Conservation (phyloP, 805 yeast genomes). For the Yarrowia porcina region DNA sequence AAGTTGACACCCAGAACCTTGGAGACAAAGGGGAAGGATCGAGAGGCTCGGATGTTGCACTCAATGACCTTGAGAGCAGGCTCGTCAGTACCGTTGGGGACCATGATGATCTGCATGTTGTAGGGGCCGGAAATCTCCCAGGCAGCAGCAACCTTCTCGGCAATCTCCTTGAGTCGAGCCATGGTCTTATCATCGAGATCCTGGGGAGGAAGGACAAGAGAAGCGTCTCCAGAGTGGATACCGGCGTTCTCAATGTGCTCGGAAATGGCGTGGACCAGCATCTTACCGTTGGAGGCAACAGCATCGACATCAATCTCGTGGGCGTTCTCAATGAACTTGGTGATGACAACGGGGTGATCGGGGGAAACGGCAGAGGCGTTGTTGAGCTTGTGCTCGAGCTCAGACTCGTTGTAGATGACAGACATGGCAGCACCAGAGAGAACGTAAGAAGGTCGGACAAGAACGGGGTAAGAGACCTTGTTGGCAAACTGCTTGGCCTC, state of each 20-base stretch:
- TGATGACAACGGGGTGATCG: conserved; percentile 96
- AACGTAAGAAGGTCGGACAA: conserved; percentile 96
- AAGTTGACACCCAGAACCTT: conserved; percentile 94
- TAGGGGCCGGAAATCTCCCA: conserved; percentile 97
- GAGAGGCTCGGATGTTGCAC: conserved; percentile 97
- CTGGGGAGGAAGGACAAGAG: conserved; percentile 91
- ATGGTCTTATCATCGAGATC: conserved; percentile 61
- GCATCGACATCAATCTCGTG: conserved; percentile 97
- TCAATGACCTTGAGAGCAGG: conserved; percentile 89
- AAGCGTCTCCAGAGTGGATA: conserved; percentile 98
- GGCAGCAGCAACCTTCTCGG: conserved; percentile 90
- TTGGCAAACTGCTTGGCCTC: conserved; percentile 86
- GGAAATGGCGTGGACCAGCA: conserved; percentile 90
- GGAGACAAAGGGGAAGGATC: conserved; percentile 98
- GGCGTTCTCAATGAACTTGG: conserved; percentile 94
- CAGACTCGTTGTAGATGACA: conserved; percentile 74
- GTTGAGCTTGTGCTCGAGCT: conserved; percentile 75
- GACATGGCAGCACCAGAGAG: conserved; percentile 99
- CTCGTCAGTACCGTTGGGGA: conserved; percentile 55
- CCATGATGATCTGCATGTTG: conserved; percentile 95
- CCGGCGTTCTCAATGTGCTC: conserved; percentile 99
- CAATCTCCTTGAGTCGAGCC: conserved; percentile 75
- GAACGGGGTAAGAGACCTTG: conserved; percentile 87
- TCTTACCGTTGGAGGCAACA: conserved; percentile 85
- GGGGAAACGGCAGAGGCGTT: conserved; percentile 90